Evolutionary conservation across 2,329 filamentous ascomycete genomes (phyloP).

Genomic region (Ambrosiella cleistominuta): DNA sequence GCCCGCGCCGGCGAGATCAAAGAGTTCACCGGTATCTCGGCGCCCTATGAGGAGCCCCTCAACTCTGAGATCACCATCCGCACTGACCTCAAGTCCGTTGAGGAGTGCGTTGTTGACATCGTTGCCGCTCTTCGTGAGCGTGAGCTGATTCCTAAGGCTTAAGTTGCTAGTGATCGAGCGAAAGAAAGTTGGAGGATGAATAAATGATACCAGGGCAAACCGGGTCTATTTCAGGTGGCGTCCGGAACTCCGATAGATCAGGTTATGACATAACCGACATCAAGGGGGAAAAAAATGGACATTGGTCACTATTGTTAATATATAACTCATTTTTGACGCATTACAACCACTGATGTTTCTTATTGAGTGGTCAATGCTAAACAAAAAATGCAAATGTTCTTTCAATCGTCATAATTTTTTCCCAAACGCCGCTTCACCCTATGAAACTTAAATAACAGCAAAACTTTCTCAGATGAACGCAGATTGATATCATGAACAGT

Average conservation of each 20-base stretch:
- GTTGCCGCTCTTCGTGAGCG: conserved; percentile 58
- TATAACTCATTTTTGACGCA: no score
- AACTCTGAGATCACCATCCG: conserved; percentile 74
- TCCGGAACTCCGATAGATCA: conserved; percentile 8
- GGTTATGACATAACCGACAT: no score
- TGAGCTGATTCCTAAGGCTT: conserved; percentile 23
- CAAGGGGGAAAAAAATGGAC: no score
- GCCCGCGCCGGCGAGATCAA: conserved; percentile 85
- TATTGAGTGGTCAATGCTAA: no score
- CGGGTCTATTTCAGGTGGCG: not conserved
- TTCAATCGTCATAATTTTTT: no score
- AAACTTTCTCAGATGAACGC: not conserved
- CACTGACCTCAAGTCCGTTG: conserved; percentile 65
- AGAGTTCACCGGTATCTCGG: conserved; percentile 90
- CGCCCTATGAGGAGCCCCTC: conserved; percentile 82
- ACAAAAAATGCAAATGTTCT: no score
- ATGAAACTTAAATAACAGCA: not conserved
- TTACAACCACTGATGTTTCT: no score
- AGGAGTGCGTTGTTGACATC: conserved; percentile 78
- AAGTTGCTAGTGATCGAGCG: not conserved
- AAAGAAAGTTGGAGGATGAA: not conserved
- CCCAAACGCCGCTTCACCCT: not conserved
- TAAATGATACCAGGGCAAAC: not conserved
- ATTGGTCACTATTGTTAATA: no score
- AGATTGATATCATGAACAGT: not conserved